Base-by-base conservation (phyloP, 208 protist species). In the Trypanosoma congolense region DNA sequence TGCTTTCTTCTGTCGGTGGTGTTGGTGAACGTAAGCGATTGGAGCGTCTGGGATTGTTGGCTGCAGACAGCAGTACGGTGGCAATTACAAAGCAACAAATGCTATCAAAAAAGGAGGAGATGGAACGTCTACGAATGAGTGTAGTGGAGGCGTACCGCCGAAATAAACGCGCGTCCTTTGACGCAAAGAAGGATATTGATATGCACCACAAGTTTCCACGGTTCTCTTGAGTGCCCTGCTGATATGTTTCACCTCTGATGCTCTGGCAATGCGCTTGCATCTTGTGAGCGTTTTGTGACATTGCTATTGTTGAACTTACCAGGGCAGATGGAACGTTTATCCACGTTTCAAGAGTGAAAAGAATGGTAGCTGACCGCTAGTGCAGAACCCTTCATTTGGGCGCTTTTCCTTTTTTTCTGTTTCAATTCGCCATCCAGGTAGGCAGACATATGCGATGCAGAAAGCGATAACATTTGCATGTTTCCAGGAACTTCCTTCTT, bases 71-170 rank as follows among this genome's bases (percentile, higher is more conserved):
- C 18, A 71, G 61, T 9, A 54, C 64, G 26, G 33, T 19, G 41
- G 40, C n/a, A 31, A 6, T 6, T 38, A 12, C 9, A 38, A 16
- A 0, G 44, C 25, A 1, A 36, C 35, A 10, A 58, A 47, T 19
- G 12, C 40, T 56, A 38, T 64, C 52, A 43, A 87, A 86, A 40
- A 61, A 76, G 42, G 77, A 81, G 54, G 82, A 93, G 52, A 90
- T 94, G 70, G 49, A 77, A 46, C 55, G 73, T 42, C 72, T 94
- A 24, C 80, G 87, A 6, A 75, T 75, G 30, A 65, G 61, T 9
- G 87, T 94, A 2, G 74, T 94, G 80, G 78, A 68, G 28, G 77
- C 87, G 16, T 94, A 94, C 47, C 74, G 82, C 59, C 70, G 69
- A 33, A 91, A 79, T 42, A 68, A 70, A 45, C 71, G 74, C 19